Conservation (phyloP, 495 filamentous ascomycete species). For the Xylaria longipes region DNA sequence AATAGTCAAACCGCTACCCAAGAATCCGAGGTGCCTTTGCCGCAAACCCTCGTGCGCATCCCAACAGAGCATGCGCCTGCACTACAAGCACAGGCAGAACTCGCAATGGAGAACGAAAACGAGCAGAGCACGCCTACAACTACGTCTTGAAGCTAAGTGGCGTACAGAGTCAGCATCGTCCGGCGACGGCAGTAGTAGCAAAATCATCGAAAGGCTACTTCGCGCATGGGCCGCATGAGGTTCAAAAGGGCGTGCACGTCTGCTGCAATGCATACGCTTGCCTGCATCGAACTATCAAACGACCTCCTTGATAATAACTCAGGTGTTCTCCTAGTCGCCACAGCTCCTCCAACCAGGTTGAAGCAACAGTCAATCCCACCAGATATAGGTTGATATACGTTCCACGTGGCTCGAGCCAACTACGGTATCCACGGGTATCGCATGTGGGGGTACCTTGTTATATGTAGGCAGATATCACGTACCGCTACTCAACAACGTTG, state of each 20-base stretch:
- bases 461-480: neutral
- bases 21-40: constrained; percentile 60
- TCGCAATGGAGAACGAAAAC: constrained; percentile 48
- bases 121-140: constrained; percentile 33
- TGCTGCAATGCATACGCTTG: neutral
- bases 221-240: neutral
- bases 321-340: neutral
- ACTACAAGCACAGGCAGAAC: constrained; percentile 58
- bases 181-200: neutral
- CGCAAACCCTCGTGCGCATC: constrained; percentile 82
- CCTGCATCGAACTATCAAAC: neutral
- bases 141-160: constrained; percentile 25
- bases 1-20: constrained; percentile 45
- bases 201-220: neutral
- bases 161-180: neutral
- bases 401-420: neutral
- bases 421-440: neutral
- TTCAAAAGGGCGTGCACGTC: neutral
- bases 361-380: neutral
- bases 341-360: neutral
- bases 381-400: neutral
- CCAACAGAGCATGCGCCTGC: constrained; percentile 70
- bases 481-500: neutral
- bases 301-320: neutral
- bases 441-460: neutral